A percentile compares a stretch with the other conserved stretches of the same genome.
These are phyloP conservation scores for Penicillium sp. DNA, from an alignment of 2,329 filamentous ascomycete species.

Conservation along the genomic window DNA sequence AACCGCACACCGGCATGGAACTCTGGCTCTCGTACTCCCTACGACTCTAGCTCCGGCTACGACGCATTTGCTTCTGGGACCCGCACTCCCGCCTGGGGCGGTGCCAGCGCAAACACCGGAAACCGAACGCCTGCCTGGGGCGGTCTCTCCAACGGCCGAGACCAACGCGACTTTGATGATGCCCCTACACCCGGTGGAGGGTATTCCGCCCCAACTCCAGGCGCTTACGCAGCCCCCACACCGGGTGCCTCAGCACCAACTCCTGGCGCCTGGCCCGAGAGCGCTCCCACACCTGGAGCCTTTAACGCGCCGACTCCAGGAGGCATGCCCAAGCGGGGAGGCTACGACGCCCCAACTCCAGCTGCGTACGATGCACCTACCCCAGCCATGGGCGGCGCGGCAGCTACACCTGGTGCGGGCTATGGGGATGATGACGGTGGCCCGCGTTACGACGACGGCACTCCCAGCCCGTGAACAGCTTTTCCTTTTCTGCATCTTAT, in stretches of 20 bases:
- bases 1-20: conserved; percentile 74
- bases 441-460: conserved; percentile 43
- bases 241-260: conserved; percentile 61
- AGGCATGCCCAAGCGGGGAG: conserved; percentile 25
- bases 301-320: conserved; percentile 44
- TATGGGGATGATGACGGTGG: conserved; percentile 39
- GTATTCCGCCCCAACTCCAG: conserved; percentile 64
- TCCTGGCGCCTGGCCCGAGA: conserved; percentile 43
- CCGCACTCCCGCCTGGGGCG: conserved; percentile 68
- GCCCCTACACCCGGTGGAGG: conserved; percentile 66
- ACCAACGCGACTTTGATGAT: conserved; percentile 54
- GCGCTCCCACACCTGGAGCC: conserved; percentile 43
- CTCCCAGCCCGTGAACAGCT: conserved; percentile 35
- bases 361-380: conserved; percentile 46
- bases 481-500: conserved; percentile 6
- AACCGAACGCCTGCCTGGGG: conserved; percentile 45
- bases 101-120: conserved; percentile 46
- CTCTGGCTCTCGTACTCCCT: conserved; percentile 67
- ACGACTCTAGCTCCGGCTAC: conserved; percentile 61
- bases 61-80: conserved; percentile 64
- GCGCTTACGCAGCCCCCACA: conserved; percentile 58
- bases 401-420: conserved; percentile 38
- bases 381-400: conserved; percentile 39
- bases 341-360: conserved; percentile 23
- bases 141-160: conserved; percentile 22